phyloP scores from a whole-genome alignment of 176 grass and related monocot genomes.

The Saccharum officinarum region DNA sequence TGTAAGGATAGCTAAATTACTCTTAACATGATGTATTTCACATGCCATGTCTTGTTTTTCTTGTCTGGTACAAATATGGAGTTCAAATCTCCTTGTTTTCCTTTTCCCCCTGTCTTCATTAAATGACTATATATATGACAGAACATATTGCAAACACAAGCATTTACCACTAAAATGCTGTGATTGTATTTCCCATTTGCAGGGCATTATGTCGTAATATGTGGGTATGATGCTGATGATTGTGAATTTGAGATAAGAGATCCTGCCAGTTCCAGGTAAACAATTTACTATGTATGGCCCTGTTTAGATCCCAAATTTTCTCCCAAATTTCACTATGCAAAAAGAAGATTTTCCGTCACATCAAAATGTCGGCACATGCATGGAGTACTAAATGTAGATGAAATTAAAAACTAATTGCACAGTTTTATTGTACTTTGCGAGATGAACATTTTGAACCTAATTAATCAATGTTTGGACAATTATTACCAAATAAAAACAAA shows the following conservation, averaged over 20 bases:
- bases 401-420: no score
- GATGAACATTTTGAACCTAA: no score
- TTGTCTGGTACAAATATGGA: not conserved
- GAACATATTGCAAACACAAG: not conserved
- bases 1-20: not conserved
- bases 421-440: no score
- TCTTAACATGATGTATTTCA: constrained; percentile 20
- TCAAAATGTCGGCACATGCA: no score
- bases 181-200: constrained; percentile 29
- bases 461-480: no score
- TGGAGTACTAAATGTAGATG: no score
- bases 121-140: not conserved
- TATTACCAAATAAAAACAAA: no score
- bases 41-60: not conserved
- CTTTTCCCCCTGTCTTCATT: not conserved
- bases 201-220: constrained; percentile 98
- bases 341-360: no score
- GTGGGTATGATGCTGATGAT: constrained; percentile 84
- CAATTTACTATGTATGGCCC: not conserved
- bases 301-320: no score
- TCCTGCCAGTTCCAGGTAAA: constrained; percentile 89
- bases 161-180: not conserved
- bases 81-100: not conserved
- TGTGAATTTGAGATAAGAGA: constrained; percentile 99
- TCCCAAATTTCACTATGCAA: no score